Evolutionary conservation across 2,329 filamentous ascomycete species (phyloP).

Genomic region (Fusarium protoensiforme): DNA sequence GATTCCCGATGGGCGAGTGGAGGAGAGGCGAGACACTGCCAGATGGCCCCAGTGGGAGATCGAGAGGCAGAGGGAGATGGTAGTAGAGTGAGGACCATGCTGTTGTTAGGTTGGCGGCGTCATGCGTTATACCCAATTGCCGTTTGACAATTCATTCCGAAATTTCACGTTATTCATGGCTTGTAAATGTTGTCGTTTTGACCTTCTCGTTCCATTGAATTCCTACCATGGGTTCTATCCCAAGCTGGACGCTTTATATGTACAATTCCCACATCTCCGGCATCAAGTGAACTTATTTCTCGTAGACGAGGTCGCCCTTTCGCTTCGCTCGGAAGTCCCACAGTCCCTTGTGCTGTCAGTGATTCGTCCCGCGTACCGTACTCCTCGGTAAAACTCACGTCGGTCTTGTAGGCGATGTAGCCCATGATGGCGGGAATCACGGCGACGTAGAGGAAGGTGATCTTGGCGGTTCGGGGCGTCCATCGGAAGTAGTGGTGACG

Average conservation of each 20-base stretch:
- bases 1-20: conserved; percentile 69
- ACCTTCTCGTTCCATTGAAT: conserved; percentile 32
- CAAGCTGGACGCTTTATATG: conserved; percentile 49
- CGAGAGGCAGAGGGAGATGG: conserved; percentile 46
- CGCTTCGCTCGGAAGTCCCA: conserved; percentile 88
- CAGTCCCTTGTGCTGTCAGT: conserved; percentile 74
- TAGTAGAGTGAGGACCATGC: conserved; percentile 21
- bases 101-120: conserved; percentile 9
- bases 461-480: conserved; percentile 83
- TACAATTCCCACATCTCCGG: conserved; percentile 49
- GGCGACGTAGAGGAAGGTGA: conserved; percentile 81
- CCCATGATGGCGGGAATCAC: conserved; percentile 78
- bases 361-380: not conserved
- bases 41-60: conserved; percentile 54
- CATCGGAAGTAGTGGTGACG: conserved; percentile 96
- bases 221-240: conserved; percentile 43
- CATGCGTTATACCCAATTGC: conserved; percentile 45
- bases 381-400: conserved; percentile 71
- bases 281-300: conserved; percentile 67
- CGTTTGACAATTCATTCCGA: not conserved
- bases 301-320: conserved; percentile 83
- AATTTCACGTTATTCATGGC: conserved; percentile 14
- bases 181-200: conserved; percentile 6
- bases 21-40: conserved; percentile 72
- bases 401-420: conserved; percentile 80